Base-by-base conservation (phyloP, 2,329 filamentous ascomycete genomes). In the Fusarium sp. region DNA sequence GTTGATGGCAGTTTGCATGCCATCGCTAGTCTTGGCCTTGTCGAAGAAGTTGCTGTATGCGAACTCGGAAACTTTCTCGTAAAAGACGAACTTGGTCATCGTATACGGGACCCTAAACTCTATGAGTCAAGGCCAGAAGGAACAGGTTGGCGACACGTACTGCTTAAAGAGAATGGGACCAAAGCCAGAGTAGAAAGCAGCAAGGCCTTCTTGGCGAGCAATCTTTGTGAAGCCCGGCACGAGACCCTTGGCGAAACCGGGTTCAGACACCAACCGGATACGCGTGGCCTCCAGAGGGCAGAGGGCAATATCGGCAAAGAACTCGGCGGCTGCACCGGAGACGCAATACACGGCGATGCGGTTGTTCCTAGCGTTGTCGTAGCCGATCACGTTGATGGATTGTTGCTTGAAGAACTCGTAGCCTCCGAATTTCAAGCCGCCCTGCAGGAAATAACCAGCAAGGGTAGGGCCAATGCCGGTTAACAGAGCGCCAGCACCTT, bases 351-450 rank as follows among this genome's bases (percentile, higher is more conserved):
- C 91, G 76, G 90, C 90, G 70, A 92, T 94, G 78, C 93, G 90
- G 90, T 95, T 94, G 85, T 94, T 90, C 80, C 88, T 88, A 79
- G 93, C 93, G 75, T 87, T 90, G 85, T 95, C 93, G 83, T 91
- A 91, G 82, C 94, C 94, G 81, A 97, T 85, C 71, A 88, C 71
- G 88, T 94, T 92, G 87, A 97, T 96, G 82, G 87, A 90, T 87
- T 96, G 93, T 88, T 95, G 90, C 92, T 97, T 97, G 93, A 97
- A 97, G 87, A 97, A 92, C 87, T 97, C 94, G 86, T 97, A 97
- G 83, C 94, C 94, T 85, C 94, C 94, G 85, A 96, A 97, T 88
- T 97, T 97, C 90, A 96, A 92, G 81, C 94, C 93, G 82, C 94
- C 50, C 12, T 54, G 50, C 3, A 54, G 27, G 50, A 54, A 54